Evolutionary conservation across 1,284 basidiomycete species (phyloP), one percentile per base, ranked within the genome.

Genomic region (Apiotrichum mycotoxinovorans): DNA sequence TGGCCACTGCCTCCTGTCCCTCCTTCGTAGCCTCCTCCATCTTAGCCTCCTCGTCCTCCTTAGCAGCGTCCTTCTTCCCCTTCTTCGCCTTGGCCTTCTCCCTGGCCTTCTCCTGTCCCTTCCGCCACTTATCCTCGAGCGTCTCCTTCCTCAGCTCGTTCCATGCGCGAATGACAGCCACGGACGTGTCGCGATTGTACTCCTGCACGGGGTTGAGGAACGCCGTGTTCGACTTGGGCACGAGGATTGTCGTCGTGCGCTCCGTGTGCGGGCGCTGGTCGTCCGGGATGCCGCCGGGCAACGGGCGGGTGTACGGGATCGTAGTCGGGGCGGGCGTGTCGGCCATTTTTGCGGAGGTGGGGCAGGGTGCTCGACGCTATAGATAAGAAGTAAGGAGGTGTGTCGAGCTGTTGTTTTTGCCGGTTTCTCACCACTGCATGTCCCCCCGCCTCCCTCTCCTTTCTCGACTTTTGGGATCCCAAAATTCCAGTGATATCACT

Each of bases 151-250:
- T 58, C 52, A 61, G 30, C 41, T 79, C 82, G 71, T 91, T 85
- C 61, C 86, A 68, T 43, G 86, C 80, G 66, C 93, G 86, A 60
- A 98, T 98, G 61, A 87, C 88, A 9, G 93, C 88, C 35, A 96
- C 87, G 63, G 89, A 92, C 53, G 93, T 77, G 77, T 98, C 95
- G 43, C 96, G 83, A 78, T 99, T 99, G 81, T 97, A 99, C 76
- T 99, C 92, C 71, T 99, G 95, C 9, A 98, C 89, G 2, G 96
- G 95, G 72, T 99, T 99, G 58, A 98, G 80, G 78, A 99, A 99
- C 1, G 91, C 88, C 61, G 88, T 86, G 68, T 89, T 85, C 54
- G 79, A 79, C 45, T 85, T 81, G 1, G 87, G 86, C 12, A 92
- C 80, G 56, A 95, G 82, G 67, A 95, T 89, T 66, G 86, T 86